phyloP scores from a whole-genome alignment of 768 basidiomycete species.

The Pseudohyphozyma bogoriensis region DNA sequence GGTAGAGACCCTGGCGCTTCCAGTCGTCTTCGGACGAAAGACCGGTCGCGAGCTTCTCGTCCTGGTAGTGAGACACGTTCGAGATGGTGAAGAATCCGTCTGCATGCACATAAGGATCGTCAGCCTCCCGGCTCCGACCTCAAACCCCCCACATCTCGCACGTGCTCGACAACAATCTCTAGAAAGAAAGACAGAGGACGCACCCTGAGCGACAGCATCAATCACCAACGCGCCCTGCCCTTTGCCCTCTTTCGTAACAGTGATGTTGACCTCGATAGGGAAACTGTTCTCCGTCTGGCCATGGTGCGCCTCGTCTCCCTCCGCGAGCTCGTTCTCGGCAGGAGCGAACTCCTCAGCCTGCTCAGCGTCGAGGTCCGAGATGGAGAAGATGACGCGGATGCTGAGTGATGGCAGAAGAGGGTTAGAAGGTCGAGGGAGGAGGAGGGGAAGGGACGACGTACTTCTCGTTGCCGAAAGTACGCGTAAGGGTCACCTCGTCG shows the following conservation, averaged over 20 bases:
- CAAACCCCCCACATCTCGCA: constrained; percentile 33
- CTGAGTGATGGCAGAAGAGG: constrained; percentile 42
- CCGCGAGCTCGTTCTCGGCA: constrained; percentile 35
- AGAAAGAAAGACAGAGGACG: constrained; percentile 5
- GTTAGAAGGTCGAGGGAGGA: not conserved
- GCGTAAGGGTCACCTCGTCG: constrained; percentile 71
- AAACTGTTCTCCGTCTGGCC: constrained; percentile 43
- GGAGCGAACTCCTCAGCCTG: constrained; percentile 34
- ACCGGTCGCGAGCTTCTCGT: constrained; percentile 59
- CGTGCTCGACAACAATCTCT: constrained; percentile 35
- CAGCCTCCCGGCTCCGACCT: not conserved
- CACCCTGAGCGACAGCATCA: constrained; percentile 57
- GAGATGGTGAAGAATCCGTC: constrained; percentile 75
- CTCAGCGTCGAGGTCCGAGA: constrained; percentile 63
- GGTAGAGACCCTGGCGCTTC: constrained; percentile 81
- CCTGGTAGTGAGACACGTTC: constrained; percentile 75
- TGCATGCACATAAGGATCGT: not conserved
- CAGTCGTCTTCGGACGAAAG: constrained; percentile 83
- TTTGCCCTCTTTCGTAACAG: constrained; percentile 73
- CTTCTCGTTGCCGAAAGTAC: constrained; percentile 84
- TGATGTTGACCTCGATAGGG: constrained; percentile 68
- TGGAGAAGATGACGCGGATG: constrained; percentile 82
- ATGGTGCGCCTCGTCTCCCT: constrained; percentile 35
- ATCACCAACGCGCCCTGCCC: constrained; percentile 59
- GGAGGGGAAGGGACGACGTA: constrained; percentile 41